Percentiles rank a stretch among this genome's conserved stretches.
phyloP scores from a whole-genome alignment of 2,329 filamentous ascomycete genomes.

The Truncatella angustata region DNA sequence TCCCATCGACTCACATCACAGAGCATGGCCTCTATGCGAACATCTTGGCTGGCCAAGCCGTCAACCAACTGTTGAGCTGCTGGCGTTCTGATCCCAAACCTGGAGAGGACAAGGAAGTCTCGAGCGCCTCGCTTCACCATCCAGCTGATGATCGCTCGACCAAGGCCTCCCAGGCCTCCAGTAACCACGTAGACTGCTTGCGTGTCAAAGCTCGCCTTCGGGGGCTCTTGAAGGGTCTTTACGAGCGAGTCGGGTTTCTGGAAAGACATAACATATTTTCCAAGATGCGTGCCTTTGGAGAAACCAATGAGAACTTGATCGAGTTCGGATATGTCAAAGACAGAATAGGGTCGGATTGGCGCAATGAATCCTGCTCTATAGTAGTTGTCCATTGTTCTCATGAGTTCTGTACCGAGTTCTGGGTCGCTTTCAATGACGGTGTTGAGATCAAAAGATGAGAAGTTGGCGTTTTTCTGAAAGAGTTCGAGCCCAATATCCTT shows the following conservation, averaged over 20 bases:
- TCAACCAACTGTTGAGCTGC: slow-evolving; percentile 17
- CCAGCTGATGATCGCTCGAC: slow-evolving; percentile 3
- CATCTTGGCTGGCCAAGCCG: slow-evolving; percentile 17
- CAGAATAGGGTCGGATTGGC: neutral
- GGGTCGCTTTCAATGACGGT: neutral
- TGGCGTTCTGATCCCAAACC: slow-evolving; percentile 18
- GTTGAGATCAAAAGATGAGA: slow-evolving; percentile 1
- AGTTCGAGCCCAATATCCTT: neutral
- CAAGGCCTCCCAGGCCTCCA: slow-evolving; percentile 7
- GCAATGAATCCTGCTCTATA: neutral
- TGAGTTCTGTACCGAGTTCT: neutral
- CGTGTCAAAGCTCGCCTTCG: slow-evolving; percentile 7
- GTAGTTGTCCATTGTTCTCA: neutral
- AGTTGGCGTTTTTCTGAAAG: neutral
- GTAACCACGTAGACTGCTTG: slow-evolving; percentile 21
- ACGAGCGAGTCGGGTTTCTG: slow-evolving; percentile 11
- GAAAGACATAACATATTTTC: slow-evolving; percentile 22
- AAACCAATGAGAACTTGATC: slow-evolving; percentile 12
- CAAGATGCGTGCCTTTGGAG: slow-evolving; percentile 18
- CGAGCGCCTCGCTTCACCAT: slow-evolving; percentile 3
- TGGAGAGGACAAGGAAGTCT: slow-evolving; percentile 1
- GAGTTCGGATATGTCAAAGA: neutral
- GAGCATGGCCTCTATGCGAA: too few relatives aligned
- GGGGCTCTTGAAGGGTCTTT: neutral
- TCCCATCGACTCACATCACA: too few relatives aligned